phyloP scores from a whole-genome alignment of 306 rosid species.

The Dicorynia guianensis region DNA sequence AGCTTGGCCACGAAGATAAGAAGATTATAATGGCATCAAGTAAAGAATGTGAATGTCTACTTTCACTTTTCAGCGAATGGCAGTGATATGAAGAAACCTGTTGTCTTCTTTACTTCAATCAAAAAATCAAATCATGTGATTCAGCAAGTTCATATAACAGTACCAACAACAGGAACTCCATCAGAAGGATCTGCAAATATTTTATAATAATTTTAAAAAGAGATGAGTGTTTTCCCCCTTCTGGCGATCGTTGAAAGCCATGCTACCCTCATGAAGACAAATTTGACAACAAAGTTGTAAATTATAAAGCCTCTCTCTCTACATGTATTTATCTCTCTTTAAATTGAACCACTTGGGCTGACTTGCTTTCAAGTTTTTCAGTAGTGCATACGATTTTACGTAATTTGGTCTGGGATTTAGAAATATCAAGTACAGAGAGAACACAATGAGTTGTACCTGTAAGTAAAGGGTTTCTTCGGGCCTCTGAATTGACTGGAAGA shows the following conservation, averaged over 20 bases:
- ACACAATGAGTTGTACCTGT: neutral
- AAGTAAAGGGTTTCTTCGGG: neutral
- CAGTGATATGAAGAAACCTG: neutral
- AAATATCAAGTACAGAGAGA: neutral
- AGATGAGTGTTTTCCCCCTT: too few relatives aligned
- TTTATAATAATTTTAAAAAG: too few relatives aligned
- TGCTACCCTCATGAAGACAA: too few relatives aligned
- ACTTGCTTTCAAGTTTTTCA: neutral
- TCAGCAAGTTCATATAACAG: neutral
- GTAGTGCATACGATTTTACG: neutral
- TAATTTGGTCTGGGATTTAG: neutral
- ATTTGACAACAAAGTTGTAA: neutral
- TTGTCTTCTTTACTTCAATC: neutral
- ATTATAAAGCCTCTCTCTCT: neutral
- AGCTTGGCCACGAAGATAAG: neutral
- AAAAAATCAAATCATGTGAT: neutral
- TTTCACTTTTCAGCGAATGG: too few relatives aligned
- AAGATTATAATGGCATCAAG: neutral
- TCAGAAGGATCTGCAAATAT: too few relatives aligned
- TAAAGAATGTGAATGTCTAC: too few relatives aligned
- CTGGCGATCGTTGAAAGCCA: too few relatives aligned
- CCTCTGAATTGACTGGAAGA: constrained; percentile 32
- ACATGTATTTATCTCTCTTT: too few relatives aligned
- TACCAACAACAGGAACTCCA: too few relatives aligned
- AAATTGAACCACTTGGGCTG: too few relatives aligned